Base-by-base conservation (phyloP, 305 asterid species). In the Fraxinus ornus region DNA sequence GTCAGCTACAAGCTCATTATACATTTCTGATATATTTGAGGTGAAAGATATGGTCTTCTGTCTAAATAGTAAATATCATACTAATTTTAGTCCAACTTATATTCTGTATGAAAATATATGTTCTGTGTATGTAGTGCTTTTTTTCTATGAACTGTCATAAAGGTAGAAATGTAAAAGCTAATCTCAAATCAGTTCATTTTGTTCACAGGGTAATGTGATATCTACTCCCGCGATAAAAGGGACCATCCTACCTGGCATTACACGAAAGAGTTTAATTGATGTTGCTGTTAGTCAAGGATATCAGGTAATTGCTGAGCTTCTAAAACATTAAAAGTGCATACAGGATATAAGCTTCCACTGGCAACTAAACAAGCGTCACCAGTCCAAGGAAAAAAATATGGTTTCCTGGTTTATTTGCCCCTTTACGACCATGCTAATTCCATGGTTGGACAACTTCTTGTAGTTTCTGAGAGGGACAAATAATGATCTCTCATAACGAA, bases 171-270 rank as follows among this genome's bases (percentile, higher is more conserved):
- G 17, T 35, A 7, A 19, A 62, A 77, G 77, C 21, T 79, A 30
- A 68, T 71, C 77, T 86, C 55, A 77, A 66, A 71, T 76, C 79
- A 66, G 22, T 62, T 49, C 21, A 3, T 26, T 80, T 6, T 22
- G 70, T 73, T 22, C 55, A 71, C 91, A 94, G 99, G 97, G 93
- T 83, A 92, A 94, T 85, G 88, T 91, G 83, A 93, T 96, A 74
- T 89, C 91, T 33, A 96, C 99, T 87, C 99, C 99, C 81, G 91
- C 94, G 49, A 89, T 91, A 26, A 91, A 91, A 86, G 98, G 99
- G 84, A 94, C 99, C 60, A 96, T 96, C 87, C 94, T 94, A 32
- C 98, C 98, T 2, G 99, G 99, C 77, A 92, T 96, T 85, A 96
- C 99, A 0, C 88, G 99, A 66, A 94, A 96, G 92, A 94, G 98